phyloP scores from a whole-genome alignment of 441 rosid species.

The Croton setiger region DNA sequence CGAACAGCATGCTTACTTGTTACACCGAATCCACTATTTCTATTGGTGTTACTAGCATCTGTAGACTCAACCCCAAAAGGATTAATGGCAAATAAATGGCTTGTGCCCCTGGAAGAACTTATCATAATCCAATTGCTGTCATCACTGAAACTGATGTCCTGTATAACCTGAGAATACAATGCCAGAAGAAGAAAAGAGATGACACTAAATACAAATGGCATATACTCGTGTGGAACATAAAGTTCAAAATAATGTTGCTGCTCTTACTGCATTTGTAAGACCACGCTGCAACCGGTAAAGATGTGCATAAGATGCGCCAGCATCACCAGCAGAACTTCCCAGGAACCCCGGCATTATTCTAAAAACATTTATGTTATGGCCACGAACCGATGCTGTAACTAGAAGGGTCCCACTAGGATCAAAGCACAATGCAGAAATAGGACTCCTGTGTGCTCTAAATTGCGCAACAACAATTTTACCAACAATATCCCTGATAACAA shows the following conservation, averaged over 20 bases:
- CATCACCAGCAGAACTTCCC: constrained; percentile 39
- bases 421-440: constrained; percentile 84
- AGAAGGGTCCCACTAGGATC: constrained; percentile 87
- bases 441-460: constrained; percentile 94
- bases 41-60: constrained; percentile 32
- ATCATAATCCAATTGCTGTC: constrained; percentile 87
- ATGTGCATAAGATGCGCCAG: constrained; percentile 53
- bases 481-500: constrained; percentile 72
- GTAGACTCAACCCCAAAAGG: constrained; percentile 51
- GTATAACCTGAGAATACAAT: constrained; percentile 65
- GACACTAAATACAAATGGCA: constrained; percentile 7
- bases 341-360: constrained; percentile 60
- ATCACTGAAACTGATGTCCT: constrained; percentile 83
- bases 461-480: constrained; percentile 65
- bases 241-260: constrained; percentile 7
- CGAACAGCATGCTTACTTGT: constrained; percentile 34
- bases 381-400: constrained; percentile 90
- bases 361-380: constrained; percentile 86
- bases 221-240: constrained; percentile 8
- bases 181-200: constrained; percentile 5
- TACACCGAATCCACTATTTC: constrained; percentile 31
- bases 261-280: constrained; percentile 85
- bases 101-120: constrained; percentile 90
- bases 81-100: constrained; percentile 83
- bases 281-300: constrained; percentile 93